Evolutionary conservation across 1,284 basidiomycete genomes (phyloP).

Genomic region (Ustilago trichophora): DNA sequence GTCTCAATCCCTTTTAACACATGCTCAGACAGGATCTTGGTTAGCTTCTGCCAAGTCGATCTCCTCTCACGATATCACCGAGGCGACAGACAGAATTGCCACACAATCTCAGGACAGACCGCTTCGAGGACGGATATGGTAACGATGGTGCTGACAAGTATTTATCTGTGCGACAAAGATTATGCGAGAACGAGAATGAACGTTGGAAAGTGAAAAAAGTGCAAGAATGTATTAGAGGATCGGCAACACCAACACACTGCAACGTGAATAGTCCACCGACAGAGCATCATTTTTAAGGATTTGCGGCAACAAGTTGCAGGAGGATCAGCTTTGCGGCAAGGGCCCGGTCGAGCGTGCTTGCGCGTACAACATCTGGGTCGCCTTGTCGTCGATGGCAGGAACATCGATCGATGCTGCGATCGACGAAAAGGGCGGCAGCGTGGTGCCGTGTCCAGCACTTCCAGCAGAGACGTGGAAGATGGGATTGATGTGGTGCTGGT

Average conservation of each 20-base stretch:
- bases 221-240: neutral
- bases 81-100: too few relatives aligned
- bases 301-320: too few relatives aligned
- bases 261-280: too few relatives aligned
- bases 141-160: slow-evolving; percentile 28
- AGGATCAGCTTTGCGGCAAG: slow-evolving; percentile 22
- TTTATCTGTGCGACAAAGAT: slow-evolving; percentile 23
- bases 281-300: too few relatives aligned
- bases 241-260: too few relatives aligned
- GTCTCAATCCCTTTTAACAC: too few relatives aligned
- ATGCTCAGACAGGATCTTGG: too few relatives aligned
- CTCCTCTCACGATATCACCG: too few relatives aligned
- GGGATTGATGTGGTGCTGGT: slow-evolving; percentile 46
- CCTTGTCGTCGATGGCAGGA: slow-evolving; percentile 25
- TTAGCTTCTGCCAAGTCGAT: too few relatives aligned
- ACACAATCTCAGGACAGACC: too few relatives aligned
- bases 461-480: slow-evolving; percentile 49
- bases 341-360: slow-evolving; percentile 25
- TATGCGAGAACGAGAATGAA: slow-evolving; percentile 13
- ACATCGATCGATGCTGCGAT: slow-evolving; percentile 48
- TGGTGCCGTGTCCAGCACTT: slow-evolving; percentile 25
- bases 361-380: slow-evolving; percentile 34
- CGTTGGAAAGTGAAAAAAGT: neutral
- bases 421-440: slow-evolving; percentile 54
- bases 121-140: too few relatives aligned